Evolutionary conservation across 2,329 filamentous ascomycete species (phyloP), one percentile per base, ranked within the genome.

Genomic region (Penicillium sp.): DNA sequence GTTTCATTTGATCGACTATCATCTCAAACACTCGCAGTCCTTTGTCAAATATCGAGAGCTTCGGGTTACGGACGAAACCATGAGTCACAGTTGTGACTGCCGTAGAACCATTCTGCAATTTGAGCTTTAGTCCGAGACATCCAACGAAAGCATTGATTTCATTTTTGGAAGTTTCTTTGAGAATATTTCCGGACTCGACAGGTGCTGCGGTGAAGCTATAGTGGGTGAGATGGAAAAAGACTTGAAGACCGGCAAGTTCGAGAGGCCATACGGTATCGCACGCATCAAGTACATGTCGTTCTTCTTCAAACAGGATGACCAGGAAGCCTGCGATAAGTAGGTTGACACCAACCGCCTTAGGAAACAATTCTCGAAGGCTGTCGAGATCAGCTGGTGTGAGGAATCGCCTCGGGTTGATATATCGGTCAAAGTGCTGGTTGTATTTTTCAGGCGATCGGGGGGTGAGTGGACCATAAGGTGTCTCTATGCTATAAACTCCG

Each of bases 81-180:
- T 54, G 51, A 13, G 51, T 50, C 12, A 54, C 51, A 15, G 46
- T 54, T 2, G 46, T 49, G 12, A 54, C 41, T 18, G 34, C 51
- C 27, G 29, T 43, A 24, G 18, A 30, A 13, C 51, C 51, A 30
- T 49, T 27, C 20, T 15, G 17, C 40, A 50, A 26, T 23, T 29
- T 15, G 21, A 54, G 17, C 33, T 23, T 54, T 23, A 54, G 46
- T 7, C 51, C 51, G n/a, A 54, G 37, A 41, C 46, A 83, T 23
- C 45, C 45, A 20, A 6, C 12, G 20, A 24, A 21, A 48, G 29
- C 3, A 20, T 40, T 15, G 30, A 21, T 32, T 17, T 48, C 34
- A n/a, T n/a, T n/a, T n/a, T n/a, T n/a, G 15, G 45, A 34, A 3
- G 9, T 48, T 32, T 40, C 45, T 26, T 12, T 27, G 12, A 47